Base-by-base conservation (phyloP, 768 basidiomycete species). In the Porphyrellus cyaneotinctus region DNA sequence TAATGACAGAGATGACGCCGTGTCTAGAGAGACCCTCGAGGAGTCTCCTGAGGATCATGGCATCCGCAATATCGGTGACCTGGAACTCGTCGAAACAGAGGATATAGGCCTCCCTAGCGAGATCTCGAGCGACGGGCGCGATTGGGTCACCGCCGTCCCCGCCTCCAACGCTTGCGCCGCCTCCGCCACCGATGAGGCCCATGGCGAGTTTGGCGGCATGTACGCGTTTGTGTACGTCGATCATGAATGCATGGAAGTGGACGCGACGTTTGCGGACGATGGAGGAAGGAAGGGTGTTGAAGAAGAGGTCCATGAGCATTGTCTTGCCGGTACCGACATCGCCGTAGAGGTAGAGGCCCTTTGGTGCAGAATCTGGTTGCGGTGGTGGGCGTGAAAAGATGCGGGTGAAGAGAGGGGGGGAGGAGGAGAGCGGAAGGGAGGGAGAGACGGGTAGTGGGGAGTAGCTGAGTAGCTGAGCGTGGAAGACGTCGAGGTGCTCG, bases 261-360 rank as follows among this genome's bases (percentile, higher is more conserved):
- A 97, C 92, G 28, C 97, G 80, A 49, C 90, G 85, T 71, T 91
- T 91, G 53, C 82, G 80, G 41, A 71, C 80, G 49, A 89, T 73
- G 39, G 78, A 73, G 0, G 78, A 62, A 1, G 89, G 87, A 2
- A 97, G 82, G 2, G 93, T 84, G 57, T 85, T 81, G 74, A 88
- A 94, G 71, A 97, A 97, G 22, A 99, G 77, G 70, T 99, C 97
- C 97, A 99, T 99, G 57, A 99, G 84, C 95, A 98, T 97, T 0
- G 88, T 89, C 76, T 98, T 97, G 14, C 97, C 95, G 10, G 95
- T 97, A 2, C 95, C 95, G 54, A 99, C 97, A 60, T 93, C 90
- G 30, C 95, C 97, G 66, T 90, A 93, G 18, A 99, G 85, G 72
- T 99, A 98, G 28, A 98, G 78, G 11, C 95, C 92, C 62, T 88